Evolutionary conservation across 441 rosid species (phyloP).

Genomic region (Adansonia gregorii): DNA sequence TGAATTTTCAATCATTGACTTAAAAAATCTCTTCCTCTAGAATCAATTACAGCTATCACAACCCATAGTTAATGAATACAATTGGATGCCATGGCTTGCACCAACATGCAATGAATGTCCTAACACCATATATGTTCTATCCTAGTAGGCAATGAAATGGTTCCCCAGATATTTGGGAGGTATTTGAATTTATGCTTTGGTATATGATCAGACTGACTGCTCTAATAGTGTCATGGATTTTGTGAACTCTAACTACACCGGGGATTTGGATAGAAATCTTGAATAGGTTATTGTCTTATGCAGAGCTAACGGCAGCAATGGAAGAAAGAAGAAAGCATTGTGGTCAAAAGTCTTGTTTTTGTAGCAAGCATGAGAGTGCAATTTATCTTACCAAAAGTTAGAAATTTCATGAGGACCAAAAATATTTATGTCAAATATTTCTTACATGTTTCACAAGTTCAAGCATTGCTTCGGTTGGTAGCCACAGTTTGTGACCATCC

Average conservation of each 20-base stretch:
- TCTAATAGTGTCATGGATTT: background rate
- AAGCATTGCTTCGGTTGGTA: background rate
- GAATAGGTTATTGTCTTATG: background rate
- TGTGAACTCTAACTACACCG: background rate
- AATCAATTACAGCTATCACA: background rate
- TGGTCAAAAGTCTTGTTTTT: background rate
- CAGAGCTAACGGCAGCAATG: background rate
- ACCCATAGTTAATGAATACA: background rate
- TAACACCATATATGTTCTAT: background rate
- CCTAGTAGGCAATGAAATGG: background rate
- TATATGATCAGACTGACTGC: background rate
- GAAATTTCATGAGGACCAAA: background rate
- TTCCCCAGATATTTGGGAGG: background rate
- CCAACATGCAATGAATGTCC: background rate
- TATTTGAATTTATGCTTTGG: background rate
- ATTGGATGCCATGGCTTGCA: background rate
- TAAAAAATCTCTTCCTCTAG: background rate
- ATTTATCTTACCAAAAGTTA: background rate
- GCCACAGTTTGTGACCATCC: background rate
- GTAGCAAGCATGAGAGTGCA: background rate
- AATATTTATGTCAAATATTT: background rate
- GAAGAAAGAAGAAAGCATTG: background rate
- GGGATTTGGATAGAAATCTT: background rate
- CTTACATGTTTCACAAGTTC: constrained; percentile 4
- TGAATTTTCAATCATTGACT: background rate